Evolutionary conservation across 2,329 filamentous ascomycete genomes (phyloP).

Genomic region (Aschersonia sp.): DNA sequence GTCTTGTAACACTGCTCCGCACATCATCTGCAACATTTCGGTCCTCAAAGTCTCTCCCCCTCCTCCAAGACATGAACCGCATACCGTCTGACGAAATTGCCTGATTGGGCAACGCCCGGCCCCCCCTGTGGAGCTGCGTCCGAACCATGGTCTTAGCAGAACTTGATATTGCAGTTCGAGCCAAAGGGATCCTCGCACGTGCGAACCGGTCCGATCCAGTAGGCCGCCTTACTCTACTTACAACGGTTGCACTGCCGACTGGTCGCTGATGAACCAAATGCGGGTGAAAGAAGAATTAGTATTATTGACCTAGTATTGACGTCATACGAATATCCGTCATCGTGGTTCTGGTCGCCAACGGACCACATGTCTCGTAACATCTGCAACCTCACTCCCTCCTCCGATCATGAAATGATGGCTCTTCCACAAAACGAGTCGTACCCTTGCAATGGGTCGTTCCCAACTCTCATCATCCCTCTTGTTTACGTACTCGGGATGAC

Average conservation of each 20-base stretch:
- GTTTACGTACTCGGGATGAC: no score
- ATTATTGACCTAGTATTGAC: slow-evolving; percentile 3
- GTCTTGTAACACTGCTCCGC: background rate
- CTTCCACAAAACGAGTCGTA: no score
- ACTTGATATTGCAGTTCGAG: background rate
- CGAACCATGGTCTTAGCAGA: background rate
- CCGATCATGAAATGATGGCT: no score
- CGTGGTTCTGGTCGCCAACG: background rate
- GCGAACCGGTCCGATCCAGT: background rate
- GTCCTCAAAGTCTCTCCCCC: background rate
- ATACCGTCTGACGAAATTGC: background rate
- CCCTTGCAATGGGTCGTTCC: no score
- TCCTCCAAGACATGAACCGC: background rate
- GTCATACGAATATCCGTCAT: background rate
- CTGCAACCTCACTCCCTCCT: no score
- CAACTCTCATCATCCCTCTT: no score
- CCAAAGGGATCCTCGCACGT: background rate
- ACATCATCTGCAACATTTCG: background rate
- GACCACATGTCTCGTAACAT: no score
- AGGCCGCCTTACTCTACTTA: background rate
- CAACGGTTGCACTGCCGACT: background rate
- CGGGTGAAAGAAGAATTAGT: background rate
- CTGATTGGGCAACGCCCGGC: background rate
- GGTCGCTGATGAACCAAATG: background rate
- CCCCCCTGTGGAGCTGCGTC: background rate